These are phyloP conservation scores for Protea cynaroides DNA, from an alignment of 164 flowering plant genomes.

Conservation along the genomic window DNA sequence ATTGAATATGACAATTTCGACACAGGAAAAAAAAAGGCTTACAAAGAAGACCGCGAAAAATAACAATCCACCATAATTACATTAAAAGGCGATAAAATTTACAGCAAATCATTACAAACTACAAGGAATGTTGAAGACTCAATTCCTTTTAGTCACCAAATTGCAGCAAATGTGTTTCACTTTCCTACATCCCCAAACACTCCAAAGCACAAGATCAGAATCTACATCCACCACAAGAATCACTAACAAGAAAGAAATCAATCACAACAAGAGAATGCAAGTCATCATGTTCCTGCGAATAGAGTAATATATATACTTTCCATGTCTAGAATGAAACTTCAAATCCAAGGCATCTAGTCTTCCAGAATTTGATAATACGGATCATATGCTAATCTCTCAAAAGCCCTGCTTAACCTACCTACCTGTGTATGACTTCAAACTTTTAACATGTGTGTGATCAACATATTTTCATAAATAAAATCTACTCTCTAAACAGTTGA, in stretches of 20 bases:
- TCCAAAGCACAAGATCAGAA: constrained; percentile 4
- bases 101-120: background rate
- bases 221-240: background rate
- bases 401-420: constrained; percentile 7
- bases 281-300: background rate
- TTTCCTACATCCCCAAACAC: too few relatives aligned
- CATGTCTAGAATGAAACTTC: background rate
- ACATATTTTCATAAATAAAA: constrained; percentile 10
- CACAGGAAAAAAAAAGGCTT: background rate
- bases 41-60: background rate
- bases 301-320: background rate
- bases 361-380: background rate
- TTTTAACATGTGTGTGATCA: constrained; percentile 4
- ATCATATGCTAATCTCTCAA: background rate
- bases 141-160: too few relatives aligned
- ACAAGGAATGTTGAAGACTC: background rate
- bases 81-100: background rate
- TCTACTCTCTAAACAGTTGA: constrained; percentile 18
- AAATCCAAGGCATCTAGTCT: background rate
- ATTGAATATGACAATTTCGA: background rate
- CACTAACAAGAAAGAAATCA: background rate
- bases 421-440: constrained; percentile 11
- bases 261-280: background rate
- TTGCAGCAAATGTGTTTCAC: too few relatives aligned
- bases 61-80: background rate